These are phyloP conservation scores for Talaromyces nanjingensis DNA, from an alignment of 495 filamentous ascomycete genomes.

Conservation along the genomic window DNA sequence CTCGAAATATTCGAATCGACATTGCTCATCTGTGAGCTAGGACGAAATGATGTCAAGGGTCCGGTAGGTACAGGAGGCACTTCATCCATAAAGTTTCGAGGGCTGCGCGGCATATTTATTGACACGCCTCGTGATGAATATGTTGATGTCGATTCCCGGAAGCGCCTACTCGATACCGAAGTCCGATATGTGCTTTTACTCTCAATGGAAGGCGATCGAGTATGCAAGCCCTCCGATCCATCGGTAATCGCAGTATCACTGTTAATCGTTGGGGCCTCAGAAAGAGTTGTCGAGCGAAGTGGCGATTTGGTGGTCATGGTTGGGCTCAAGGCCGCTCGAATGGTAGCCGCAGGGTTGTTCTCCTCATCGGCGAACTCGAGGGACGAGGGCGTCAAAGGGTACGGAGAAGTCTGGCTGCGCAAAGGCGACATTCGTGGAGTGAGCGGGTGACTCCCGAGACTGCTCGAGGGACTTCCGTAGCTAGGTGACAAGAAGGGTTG, in stretches of 20 bases:
- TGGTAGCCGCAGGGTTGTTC: not conserved
- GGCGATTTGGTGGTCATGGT: slow-evolving; percentile 5
- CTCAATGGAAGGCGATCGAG: slow-evolving; percentile 27
- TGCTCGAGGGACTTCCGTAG: slow-evolving; percentile 53
- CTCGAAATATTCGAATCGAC: slow-evolving; percentile 21
- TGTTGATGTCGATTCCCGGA: slow-evolving; percentile 24
- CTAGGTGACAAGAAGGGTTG: slow-evolving; percentile 50
- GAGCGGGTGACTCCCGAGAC: slow-evolving; percentile 48
- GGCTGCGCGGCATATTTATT: slow-evolving; percentile 27
- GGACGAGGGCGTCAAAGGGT: slow-evolving; percentile 34
- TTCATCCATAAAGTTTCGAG: slow-evolving; percentile 29
- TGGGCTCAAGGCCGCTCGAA: slow-evolving; percentile 3
- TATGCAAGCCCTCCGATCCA: slow-evolving; percentile 16
- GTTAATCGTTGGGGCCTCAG: not conserved
- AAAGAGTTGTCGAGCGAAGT: slow-evolving; percentile 7
- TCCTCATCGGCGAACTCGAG: slow-evolving; percentile 32
- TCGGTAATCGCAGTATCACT: slow-evolving; percentile 6
- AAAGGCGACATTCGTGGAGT: slow-evolving; percentile 42
- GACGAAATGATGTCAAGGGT: slow-evolving; percentile 21
- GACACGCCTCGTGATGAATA: slow-evolving; percentile 33
- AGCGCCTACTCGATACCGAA: slow-evolving; percentile 36
- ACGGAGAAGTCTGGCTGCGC: slow-evolving; percentile 41
- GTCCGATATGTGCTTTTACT: slow-evolving; percentile 41
- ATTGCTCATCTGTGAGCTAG: slow-evolving; percentile 12
- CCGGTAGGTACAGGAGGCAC: slow-evolving; percentile 30